Conservation (phyloP, 202 grass and related monocot species). For the Carex arenaria region DNA sequence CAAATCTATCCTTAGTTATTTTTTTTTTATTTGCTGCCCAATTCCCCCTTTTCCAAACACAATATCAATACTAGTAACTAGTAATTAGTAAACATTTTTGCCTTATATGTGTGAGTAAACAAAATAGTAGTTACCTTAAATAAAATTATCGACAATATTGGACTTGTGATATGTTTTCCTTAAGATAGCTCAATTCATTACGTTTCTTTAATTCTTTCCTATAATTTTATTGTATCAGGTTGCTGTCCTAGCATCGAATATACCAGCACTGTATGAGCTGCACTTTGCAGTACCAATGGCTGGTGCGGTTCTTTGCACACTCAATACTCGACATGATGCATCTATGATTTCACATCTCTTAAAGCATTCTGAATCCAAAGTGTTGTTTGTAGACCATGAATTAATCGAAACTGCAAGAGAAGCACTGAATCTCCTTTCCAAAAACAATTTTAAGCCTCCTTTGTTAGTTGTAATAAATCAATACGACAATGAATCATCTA, state of each 20-base stretch:
- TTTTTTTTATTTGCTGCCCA: too few species aligned
- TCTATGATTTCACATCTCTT: constrained; percentile 50
- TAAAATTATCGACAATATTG: not conserved
- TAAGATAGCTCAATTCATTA: too few species aligned
- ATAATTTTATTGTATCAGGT: constrained; percentile 36
- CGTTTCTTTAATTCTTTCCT: not conserved
- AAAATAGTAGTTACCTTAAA: not conserved
- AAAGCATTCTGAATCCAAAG: constrained; percentile 65
- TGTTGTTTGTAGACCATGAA: constrained; percentile 53
- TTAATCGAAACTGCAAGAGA: constrained; percentile 31
- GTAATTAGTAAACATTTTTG: not conserved
- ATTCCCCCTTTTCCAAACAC: not conserved
- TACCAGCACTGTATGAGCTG: constrained; percentile 67
- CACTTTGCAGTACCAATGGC: constrained; percentile 78
- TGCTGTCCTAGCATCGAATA: constrained; percentile 58
- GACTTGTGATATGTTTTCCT: not conserved
- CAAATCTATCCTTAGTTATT: too few species aligned
- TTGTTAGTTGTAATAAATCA: constrained; percentile 38
- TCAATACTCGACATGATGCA: constrained; percentile 71
- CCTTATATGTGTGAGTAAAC: not conserved
- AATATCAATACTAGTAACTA: not conserved
- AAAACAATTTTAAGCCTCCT: constrained; percentile 29
- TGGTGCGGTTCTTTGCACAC: constrained; percentile 55
- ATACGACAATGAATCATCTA: constrained; percentile 5
- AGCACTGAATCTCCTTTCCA: constrained; percentile 40